These are phyloP conservation scores for Ambrosiella cleistominuta DNA, from an alignment of 2,329 filamentous ascomycete species.

Conservation along the genomic window DNA sequence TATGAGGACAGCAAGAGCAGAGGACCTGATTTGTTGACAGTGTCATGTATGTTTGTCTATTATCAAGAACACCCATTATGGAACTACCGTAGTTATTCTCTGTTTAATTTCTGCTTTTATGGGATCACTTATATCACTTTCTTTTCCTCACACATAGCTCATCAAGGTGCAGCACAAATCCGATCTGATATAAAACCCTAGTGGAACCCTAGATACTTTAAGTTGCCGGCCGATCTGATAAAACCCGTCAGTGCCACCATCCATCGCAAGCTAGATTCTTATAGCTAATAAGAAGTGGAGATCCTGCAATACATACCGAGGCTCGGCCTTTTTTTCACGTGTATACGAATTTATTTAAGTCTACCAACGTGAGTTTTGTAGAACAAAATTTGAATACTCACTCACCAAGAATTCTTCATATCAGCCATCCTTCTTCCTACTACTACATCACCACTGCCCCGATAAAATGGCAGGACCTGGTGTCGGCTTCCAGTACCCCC, in stretches of 20 bases:
- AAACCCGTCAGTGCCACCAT: background rate
- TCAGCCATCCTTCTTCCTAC: background rate
- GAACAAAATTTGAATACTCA: no score
- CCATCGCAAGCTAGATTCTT: background rate
- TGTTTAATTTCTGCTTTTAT: no score
- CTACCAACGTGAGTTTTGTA: no score
- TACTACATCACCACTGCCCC: background rate
- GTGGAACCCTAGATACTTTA: background rate
- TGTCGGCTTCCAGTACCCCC: slow-evolving; percentile 64
- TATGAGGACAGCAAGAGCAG: no score
- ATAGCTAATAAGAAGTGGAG: background rate
- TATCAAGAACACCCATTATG: no score
- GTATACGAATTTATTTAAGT: no score
- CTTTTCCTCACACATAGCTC: no score
- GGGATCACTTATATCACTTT: no score
- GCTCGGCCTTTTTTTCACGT: background rate
- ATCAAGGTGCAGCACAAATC: background rate
- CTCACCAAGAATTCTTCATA: background rate
- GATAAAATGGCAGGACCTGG: slow-evolving; percentile 28
- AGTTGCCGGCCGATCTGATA: slow-evolving; percentile 1
- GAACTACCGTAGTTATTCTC: no score
- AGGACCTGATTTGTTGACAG: no score
- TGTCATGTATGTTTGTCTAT: no score
- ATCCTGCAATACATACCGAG: background rate
- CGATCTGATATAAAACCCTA: slow-evolving; percentile 1